Conservation (phyloP, 202 grass and related monocot species). For the Brachypodium distachyon region DNA sequence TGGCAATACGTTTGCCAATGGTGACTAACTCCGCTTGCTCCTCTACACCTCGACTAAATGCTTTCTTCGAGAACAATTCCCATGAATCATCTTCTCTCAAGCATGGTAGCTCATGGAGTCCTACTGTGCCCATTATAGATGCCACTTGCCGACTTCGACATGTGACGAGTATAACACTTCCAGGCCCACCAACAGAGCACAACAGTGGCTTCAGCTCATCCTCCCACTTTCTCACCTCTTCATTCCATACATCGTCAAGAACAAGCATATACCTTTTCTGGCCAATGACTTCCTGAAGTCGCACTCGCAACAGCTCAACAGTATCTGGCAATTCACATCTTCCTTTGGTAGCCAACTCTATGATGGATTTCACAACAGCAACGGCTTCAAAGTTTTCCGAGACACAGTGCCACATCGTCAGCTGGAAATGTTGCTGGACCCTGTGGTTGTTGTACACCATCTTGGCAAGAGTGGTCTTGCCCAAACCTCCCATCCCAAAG, state of each 20-base stretch:
- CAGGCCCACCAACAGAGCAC: not conserved
- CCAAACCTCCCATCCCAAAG: slow-evolving; percentile 1
- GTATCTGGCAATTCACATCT: not conserved
- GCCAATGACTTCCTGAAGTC: not conserved
- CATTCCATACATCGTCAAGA: slow-evolving; percentile 38
- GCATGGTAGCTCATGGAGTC: not conserved
- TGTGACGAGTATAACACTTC: slow-evolving; percentile 15
- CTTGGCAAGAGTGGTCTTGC: slow-evolving; percentile 5
- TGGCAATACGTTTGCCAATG: slow-evolving; percentile 10
- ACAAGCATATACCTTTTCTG: slow-evolving; percentile 20
- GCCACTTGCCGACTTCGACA: slow-evolving; percentile 12
- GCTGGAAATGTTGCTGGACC: not conserved
- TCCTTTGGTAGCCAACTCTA: not conserved
- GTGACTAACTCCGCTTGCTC: not conserved
- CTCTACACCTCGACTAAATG: not conserved
- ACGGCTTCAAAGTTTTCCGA: not conserved
- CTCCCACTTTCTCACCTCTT: slow-evolving; percentile 9
- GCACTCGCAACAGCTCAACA: not conserved
- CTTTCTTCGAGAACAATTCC: slow-evolving; percentile 16
- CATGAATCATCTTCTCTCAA: slow-evolving; percentile 23
- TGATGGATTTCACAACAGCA: not conserved
- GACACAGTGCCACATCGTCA: slow-evolving; percentile 4
- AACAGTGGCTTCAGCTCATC: not conserved
- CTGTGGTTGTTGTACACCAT: not conserved
- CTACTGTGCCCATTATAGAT: not conserved